phyloP scores from a whole-genome alignment of 2,329 filamentous ascomycete species.

The Tolypocladium inflatum region DNA sequence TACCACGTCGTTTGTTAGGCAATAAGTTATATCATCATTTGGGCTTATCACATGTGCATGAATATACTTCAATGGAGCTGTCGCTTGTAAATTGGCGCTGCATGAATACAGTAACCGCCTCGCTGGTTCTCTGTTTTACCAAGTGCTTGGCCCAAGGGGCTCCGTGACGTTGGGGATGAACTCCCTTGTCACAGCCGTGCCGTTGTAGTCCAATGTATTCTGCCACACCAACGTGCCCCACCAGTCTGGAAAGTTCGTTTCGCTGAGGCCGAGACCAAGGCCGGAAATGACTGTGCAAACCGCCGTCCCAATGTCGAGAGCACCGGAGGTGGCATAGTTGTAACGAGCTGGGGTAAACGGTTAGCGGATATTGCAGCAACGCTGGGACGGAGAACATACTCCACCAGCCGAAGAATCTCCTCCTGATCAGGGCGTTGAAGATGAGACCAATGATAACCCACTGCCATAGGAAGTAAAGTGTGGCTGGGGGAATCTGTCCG shows the following conservation, averaged over 20 bases:
- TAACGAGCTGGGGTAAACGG: constrained; percentile 21
- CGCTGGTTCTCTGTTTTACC: constrained; percentile 6
- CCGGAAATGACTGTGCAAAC: constrained; percentile 42
- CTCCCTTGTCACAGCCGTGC: constrained; percentile 15
- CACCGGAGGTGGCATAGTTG: constrained; percentile 50
- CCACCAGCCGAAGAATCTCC: constrained; percentile 46
- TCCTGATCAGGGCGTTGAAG: constrained; percentile 43
- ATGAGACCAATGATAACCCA: constrained; percentile 45
- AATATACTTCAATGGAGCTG: too few relatives aligned
- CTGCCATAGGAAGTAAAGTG: constrained; percentile 42
- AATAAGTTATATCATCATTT: too few relatives aligned
- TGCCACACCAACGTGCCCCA: constrained; percentile 26
- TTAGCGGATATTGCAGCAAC: neutral
- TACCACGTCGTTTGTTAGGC: too few relatives aligned
- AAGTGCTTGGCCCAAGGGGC: constrained; percentile 15
- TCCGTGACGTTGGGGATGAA: constrained; percentile 12
- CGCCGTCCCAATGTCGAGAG: constrained; percentile 47
- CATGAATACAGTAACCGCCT: too few relatives aligned
- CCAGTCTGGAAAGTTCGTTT: constrained; percentile 36
- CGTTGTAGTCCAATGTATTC: constrained; percentile 20
- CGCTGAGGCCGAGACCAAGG: constrained; percentile 37
- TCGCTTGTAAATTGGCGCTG: too few relatives aligned
- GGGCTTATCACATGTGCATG: too few relatives aligned
- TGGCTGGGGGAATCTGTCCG: constrained; percentile 43
- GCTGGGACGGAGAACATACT: constrained; percentile 19